Conservation (phyloP, 2,329 filamentous ascomycete genomes). For the Penicillium sp. region DNA sequence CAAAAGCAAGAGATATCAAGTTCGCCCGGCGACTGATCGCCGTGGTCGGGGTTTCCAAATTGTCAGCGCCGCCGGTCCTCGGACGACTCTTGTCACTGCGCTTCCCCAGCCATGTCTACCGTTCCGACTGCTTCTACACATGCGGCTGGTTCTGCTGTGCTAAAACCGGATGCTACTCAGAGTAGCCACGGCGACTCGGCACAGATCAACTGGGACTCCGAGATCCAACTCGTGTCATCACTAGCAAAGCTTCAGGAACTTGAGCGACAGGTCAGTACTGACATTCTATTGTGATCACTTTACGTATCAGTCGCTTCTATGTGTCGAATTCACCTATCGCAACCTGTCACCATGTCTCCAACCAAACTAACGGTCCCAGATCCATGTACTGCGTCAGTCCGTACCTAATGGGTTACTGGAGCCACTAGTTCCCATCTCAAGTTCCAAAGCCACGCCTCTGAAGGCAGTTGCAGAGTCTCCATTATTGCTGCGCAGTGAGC, state of each 20-base stretch:
- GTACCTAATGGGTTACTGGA: slow-evolving; percentile 41
- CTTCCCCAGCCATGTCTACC: slow-evolving; percentile 2
- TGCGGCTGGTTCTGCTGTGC: background rate
- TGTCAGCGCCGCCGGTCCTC: background rate
- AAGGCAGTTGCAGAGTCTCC: slow-evolving; percentile 33
- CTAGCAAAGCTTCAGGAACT: slow-evolving; percentile 40
- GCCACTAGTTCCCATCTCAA: slow-evolving; percentile 38
- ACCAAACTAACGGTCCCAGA: slow-evolving; percentile 26
- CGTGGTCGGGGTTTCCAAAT: background rate
- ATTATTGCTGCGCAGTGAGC: slow-evolving; percentile 30
- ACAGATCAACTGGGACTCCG: slow-evolving; percentile 28
- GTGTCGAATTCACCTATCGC: background rate
- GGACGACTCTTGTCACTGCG: background rate
- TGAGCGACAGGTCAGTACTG: slow-evolving; percentile 28
- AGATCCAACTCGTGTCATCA: slow-evolving; percentile 39
- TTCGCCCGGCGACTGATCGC: background rate
- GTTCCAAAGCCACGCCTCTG: slow-evolving; percentile 23
- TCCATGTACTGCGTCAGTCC: slow-evolving; percentile 41
- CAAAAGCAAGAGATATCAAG: background rate
- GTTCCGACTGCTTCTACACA: background rate
- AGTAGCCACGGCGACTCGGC: background rate
- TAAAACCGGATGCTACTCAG: background rate
- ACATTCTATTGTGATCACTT: background rate
- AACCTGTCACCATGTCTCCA: background rate
- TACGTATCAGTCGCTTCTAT: background rate